Base-by-base conservation (phyloP, 179 eudicot genomes). In the Beta lomatogona region DNA sequence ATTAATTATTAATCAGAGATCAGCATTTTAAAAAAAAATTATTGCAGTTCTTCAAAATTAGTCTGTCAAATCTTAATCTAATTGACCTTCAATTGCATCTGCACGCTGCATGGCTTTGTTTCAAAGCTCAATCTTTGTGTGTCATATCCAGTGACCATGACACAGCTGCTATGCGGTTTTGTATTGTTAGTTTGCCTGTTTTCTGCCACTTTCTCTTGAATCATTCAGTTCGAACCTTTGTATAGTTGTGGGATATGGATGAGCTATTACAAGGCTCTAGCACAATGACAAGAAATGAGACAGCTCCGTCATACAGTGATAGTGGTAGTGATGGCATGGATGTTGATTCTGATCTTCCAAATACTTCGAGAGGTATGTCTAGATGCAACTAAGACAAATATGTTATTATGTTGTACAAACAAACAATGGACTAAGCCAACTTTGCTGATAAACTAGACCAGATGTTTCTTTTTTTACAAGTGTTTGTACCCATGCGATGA, bases 171-270 rank as follows among this genome's bases (percentile, higher is more conserved):
- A 14, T 53, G 25, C 18, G 48, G 12, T 82, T 76, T 18, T 61
- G 16, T 31, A 19, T 22, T n/a, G 14, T 46, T 44, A 70, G 46
- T 58, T 77, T 59, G 14, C 77, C 55, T 58, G 46, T 31, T 72
- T 22, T 74, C 6, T 22, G 61, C 61, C 61, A 58, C 41, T 36
- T n/a, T 64, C 44, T 78, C 52, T 70, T 55, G 9, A 57, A 53
- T 22, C 41, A 75, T 76, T 66, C n/a, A 54, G 21, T 71, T 50
- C 70, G 13, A 65, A 68, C 9, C 66, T 19, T 9, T 87, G 79
- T 80, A 31, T 31, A 96, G 98, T 77, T 96, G 57, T 96, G 99
- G 99, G 92, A 94, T 88, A 83, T 92, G 90, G 96, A 96, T 82
- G 91, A 89, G 76, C 50, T 96, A 79, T 85, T 96, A 41, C 93